Evolutionary conservation across 2,329 filamentous ascomycete species (phyloP).

Genomic region (Cercospora nicotianae): DNA sequence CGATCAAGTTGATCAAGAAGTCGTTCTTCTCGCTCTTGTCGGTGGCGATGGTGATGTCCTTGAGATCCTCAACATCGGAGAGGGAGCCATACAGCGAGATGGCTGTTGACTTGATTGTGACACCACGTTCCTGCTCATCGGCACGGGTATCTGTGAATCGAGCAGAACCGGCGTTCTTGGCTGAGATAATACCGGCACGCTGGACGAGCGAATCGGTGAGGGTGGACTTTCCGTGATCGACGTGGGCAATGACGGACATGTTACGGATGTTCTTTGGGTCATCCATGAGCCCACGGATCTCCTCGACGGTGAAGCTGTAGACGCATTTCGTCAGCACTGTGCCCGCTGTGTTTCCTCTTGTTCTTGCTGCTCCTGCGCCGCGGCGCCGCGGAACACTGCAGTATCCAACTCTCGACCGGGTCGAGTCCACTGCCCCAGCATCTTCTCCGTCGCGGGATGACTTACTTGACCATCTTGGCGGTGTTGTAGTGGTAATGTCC

Average conservation of each 20-base stretch:
- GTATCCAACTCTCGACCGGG: not conserved
- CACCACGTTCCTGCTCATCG: conserved; percentile 99
- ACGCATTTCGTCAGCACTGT: conserved; percentile 5
- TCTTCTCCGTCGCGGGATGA: conserved; percentile 46
- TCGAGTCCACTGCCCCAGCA: not conserved
- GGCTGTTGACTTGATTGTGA: conserved; percentile 99
- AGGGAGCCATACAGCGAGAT: conserved; percentile 96
- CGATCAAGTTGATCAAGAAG: conserved; percentile 99
- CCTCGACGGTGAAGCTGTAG: conserved; percentile 22
- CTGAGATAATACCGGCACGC: conserved; percentile 99
- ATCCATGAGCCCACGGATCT: conserved; percentile 61
- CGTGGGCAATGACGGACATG: conserved; percentile 99
- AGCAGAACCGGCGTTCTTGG: conserved; percentile 92
- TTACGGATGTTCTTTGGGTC: conserved; percentile 77
- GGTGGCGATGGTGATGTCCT: conserved; percentile 89
- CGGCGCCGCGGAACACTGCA: not conserved
- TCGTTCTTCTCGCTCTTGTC: conserved; percentile 87
- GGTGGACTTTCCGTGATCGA: conserved; percentile 99
- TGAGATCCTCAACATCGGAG: conserved; percentile 77
- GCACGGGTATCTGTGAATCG: conserved; percentile 95
- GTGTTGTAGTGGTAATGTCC: conserved; percentile 45
- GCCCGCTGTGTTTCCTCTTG: not conserved
- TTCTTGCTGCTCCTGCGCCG: not conserved
- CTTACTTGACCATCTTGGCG: conserved; percentile 95
- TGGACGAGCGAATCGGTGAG: conserved; percentile 98